Evolutionary conservation across 225 moss, liverwort and hornwort genomes (phyloP).

Genomic region (Sphagnum contortum): DNA sequence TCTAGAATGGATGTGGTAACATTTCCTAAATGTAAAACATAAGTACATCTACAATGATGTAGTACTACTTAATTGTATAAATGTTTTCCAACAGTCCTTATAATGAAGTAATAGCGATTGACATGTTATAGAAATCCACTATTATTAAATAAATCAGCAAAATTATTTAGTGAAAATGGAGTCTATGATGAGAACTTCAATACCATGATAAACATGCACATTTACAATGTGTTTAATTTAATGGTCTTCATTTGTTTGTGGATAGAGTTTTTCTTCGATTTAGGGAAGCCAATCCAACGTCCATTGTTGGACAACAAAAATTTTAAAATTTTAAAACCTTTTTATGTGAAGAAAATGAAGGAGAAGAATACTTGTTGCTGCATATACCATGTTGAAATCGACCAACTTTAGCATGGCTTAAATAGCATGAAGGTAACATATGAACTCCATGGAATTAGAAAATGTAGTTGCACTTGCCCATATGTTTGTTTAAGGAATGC

Average conservation of each 20-base stretch:
- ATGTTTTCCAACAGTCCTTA: too few relatives aligned
- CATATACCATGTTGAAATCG: not conserved
- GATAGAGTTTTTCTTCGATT: not conserved
- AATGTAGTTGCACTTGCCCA: not conserved
- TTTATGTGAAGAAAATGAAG: conserved; percentile 2
- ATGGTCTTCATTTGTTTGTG: not conserved
- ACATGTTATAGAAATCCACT: not conserved
- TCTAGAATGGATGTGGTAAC: too few relatives aligned
- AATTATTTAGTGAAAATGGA: not conserved
- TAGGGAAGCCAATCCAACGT: not conserved
- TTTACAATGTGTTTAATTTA: too few relatives aligned
- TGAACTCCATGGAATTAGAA: not conserved
- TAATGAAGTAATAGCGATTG: not conserved
- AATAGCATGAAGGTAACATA: not conserved
- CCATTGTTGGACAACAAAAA: not conserved
- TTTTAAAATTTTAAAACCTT: not conserved
- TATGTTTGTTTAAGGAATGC: too few relatives aligned
- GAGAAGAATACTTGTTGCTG: not conserved
- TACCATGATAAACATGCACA: too few relatives aligned
- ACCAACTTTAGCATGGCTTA: not conserved
- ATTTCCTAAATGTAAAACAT: too few relatives aligned
- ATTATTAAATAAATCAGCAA: not conserved
- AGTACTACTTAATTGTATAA: too few relatives aligned
- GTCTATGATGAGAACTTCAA: too few relatives aligned
- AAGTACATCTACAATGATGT: too few relatives aligned